These are phyloP conservation scores for Apiospora aurea DNA, from an alignment of 2,329 filamentous ascomycete genomes.

Conservation along the genomic window DNA sequence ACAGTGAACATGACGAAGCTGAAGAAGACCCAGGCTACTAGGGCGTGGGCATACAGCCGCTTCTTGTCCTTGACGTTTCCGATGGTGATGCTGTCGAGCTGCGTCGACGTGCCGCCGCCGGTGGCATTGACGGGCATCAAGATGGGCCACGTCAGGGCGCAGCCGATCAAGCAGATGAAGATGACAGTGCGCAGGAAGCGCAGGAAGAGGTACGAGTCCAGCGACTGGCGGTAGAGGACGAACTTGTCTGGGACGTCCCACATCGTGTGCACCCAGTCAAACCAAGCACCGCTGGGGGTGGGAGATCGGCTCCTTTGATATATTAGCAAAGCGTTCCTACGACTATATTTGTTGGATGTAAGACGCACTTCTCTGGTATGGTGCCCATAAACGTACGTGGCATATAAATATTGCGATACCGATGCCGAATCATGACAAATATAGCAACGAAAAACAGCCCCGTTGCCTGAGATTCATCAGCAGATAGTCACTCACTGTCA, in stretches of 20 bases:
- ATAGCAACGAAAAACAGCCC: slow-evolving; percentile 37
- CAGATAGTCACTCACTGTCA: neutral
- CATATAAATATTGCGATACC: slow-evolving; percentile 39
- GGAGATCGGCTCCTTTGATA: slow-evolving; percentile 38
- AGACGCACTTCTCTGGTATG: slow-evolving; percentile 39
- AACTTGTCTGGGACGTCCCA: slow-evolving; percentile 66
- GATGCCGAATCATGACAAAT: slow-evolving; percentile 38
- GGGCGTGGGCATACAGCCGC: slow-evolving; percentile 81
- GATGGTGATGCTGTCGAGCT: slow-evolving; percentile 71
- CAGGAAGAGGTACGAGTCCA: slow-evolving; percentile 89
- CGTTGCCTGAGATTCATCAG: slow-evolving; percentile 34
- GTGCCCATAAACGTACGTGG: slow-evolving; percentile 41
- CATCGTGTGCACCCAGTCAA: slow-evolving; percentile 40
- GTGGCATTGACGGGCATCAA: slow-evolving; percentile 85
- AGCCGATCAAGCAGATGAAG: slow-evolving; percentile 81
- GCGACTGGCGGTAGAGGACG: slow-evolving; percentile 82
- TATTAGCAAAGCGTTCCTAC: neutral
- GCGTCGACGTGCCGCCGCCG: slow-evolving; percentile 67
- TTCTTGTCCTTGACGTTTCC: slow-evolving; percentile 63
- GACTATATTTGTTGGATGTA: neutral
- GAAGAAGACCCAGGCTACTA: slow-evolving; percentile 84
- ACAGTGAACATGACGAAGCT: slow-evolving; percentile 89
- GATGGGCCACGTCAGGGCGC: slow-evolving; percentile 83
- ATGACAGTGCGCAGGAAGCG: slow-evolving; percentile 82
- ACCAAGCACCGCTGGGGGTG: slow-evolving; percentile 31